Conservation (phyloP, 1,139 yeast species). For the Hyphopichia fennica region DNA sequence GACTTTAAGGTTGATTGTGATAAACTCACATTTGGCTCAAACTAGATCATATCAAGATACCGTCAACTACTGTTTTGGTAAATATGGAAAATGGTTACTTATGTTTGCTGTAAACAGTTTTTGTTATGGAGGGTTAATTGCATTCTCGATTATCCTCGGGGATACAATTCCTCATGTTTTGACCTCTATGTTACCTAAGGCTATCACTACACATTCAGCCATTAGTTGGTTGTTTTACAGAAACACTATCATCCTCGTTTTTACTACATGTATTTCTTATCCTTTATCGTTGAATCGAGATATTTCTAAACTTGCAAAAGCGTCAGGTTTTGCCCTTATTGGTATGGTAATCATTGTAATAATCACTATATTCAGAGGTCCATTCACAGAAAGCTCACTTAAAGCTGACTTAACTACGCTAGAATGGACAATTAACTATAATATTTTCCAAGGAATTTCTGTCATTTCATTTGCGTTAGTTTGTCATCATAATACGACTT, state of each 20-base stretch:
- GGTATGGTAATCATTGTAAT: slow-evolving; percentile 81
- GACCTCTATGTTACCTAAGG: slow-evolving; percentile 60
- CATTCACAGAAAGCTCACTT: slow-evolving; percentile 48
- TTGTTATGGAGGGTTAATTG: slow-evolving; percentile 94
- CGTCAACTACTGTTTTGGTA: slow-evolving; percentile 78
- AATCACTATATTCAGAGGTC: slow-evolving; percentile 75
- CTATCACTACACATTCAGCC: slow-evolving; percentile 35
- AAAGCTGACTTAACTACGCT: slow-evolving; percentile 48
- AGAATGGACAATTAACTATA: slow-evolving; percentile 59
- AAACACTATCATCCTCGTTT: slow-evolving; percentile 64
- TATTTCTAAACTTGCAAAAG: slow-evolving; percentile 84
- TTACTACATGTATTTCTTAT: slow-evolving; percentile 72
- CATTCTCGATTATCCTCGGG: slow-evolving; percentile 91
- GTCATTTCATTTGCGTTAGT: slow-evolving; percentile 92
- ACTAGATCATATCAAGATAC: slow-evolving; percentile 84
- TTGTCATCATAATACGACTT: slow-evolving; percentile 91
- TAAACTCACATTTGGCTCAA: slow-evolving; percentile 76
- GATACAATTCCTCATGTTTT: slow-evolving; percentile 93
- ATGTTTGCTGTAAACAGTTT: slow-evolving; percentile 79
- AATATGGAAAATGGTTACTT: slow-evolving; percentile 63
- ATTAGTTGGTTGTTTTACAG: slow-evolving; percentile 59
- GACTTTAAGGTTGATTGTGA: slow-evolving; percentile 78
- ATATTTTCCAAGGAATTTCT: slow-evolving; percentile 83
- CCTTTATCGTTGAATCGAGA: slow-evolving; percentile 82
- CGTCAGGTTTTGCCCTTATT: slow-evolving; percentile 80